Conservation (phyloP, 2,329 filamentous ascomycete species). For the Penicillium aurantiogriseum region DNA sequence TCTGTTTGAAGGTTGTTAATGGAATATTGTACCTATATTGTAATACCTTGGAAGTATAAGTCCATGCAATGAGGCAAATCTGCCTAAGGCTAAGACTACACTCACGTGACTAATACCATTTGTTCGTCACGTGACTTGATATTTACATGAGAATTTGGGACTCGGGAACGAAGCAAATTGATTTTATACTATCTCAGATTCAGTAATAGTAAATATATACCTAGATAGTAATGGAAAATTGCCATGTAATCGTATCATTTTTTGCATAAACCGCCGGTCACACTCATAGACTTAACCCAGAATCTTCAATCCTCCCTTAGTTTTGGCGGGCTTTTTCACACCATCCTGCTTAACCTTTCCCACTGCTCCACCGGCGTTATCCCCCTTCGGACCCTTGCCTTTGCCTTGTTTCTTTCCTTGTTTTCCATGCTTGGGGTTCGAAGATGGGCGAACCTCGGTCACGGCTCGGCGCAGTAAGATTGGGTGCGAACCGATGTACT, state of each 20-base stretch:
- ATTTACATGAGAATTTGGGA: no score
- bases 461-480: constrained; percentile 83
- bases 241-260: neutral
- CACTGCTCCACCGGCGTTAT: constrained; percentile 18
- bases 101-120: neutral
- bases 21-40: neutral
- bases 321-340: constrained; percentile 47
- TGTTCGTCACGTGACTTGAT: no score
- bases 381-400: constrained; percentile 29
- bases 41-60: neutral
- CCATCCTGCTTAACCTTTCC: constrained; percentile 46
- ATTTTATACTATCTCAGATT: neutral
- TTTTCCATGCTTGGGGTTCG: constrained; percentile 65
- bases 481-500: constrained; percentile 97
- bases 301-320: constrained; percentile 46
- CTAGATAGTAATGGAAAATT: no score
- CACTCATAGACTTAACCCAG: constrained; percentile 35
- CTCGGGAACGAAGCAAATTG: neutral
- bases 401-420: constrained; percentile 56
- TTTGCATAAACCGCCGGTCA: neutral
- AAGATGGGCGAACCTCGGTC: constrained; percentile 81
- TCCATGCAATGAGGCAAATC: no score
- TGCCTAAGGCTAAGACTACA: neutral
- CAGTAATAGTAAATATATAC: neutral
- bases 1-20: neutral